Base-by-base conservation (phyloP, 345 rosid genomes). In the Conringia planisiliqua region DNA sequence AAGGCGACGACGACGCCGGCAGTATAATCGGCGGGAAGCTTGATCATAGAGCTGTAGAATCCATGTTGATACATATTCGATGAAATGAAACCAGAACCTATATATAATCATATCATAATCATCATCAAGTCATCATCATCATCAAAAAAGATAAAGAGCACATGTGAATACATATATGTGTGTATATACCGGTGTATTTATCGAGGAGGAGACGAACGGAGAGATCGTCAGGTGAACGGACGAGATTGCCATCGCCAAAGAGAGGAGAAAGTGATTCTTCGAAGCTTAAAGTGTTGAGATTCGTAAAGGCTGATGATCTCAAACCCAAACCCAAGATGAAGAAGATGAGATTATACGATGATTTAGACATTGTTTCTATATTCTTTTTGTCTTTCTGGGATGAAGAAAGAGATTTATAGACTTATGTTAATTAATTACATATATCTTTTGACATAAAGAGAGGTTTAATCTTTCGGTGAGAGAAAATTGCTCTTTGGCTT, bases 1-100 rank as follows among this genome's bases (percentile, higher is more conserved):
- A 95, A 90, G 52, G 98, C 96, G 59, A 92, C 92, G 39, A 91
- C 92, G 5, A 95, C 62, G 7, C 98, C 99, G 30, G 99, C 99
- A 0, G 98, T 86, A 46, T 95, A 84, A 73, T 89, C 88, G 2
- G 84, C 80, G 1, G 98, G 99, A 62, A 95, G 73, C 81, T 95
- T 95, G 78, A 95, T 86, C 82, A 75, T 86, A 71, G 98, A 94
- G 78, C 96, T 90, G 62, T 90, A 90, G 83, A 90, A 86, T 50
- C 97, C 99, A 68, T 95, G 89, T 9, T 82, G 77, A 30, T 95
- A 89, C 90, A 89, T 82, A 47, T 79, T 90, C 12, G 98, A 89
- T 2, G 99, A 95, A 27, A 92, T 85, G 62, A 95, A 92, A 4
- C 99, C 99, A 4, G 98, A 79, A 44, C 99, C 99, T 90, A 80